Evolutionary conservation across 306 rosid species (phyloP).

Genomic region (Alnus glutinosa): DNA sequence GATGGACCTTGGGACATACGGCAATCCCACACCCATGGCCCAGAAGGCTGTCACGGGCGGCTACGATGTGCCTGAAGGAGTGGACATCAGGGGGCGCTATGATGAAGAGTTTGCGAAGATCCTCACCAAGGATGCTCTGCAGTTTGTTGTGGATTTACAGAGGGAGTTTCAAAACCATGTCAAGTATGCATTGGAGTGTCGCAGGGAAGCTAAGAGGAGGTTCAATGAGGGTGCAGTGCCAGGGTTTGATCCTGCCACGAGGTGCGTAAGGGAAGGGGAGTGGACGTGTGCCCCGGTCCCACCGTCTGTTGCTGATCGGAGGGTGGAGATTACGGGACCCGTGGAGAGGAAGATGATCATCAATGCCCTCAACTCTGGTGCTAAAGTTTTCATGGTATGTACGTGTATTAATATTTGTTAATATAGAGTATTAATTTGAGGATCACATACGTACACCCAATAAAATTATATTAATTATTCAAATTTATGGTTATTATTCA

Average conservation of each 20-base stretch:
- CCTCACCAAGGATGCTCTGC: conserved; percentile 70
- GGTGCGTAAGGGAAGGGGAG: conserved; percentile 54
- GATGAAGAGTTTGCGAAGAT: conserved; percentile 65
- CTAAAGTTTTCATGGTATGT: conserved; percentile 97
- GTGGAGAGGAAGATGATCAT: conserved; percentile 89
- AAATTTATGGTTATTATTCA: no score
- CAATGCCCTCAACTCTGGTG: conserved; percentile 94
- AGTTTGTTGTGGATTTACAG: conserved; percentile 69
- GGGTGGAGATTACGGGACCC: conserved; percentile 91
- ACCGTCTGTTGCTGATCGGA: conserved; percentile 68
- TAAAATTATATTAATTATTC: no score
- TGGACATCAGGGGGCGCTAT: conserved; percentile 72
- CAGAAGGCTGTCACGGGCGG: conserved; percentile 24
- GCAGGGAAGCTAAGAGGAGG: conserved; percentile 67
- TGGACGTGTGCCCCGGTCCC: conserved; percentile 79
- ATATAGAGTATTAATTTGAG: no score
- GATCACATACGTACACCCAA: no score
- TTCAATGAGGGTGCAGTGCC: conserved; percentile 74
- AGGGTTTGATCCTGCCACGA: conserved; percentile 73
- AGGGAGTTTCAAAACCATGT: conserved; percentile 70
- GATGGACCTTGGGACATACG: conserved; percentile 44
- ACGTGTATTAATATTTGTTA: background rate
- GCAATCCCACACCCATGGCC: conserved; percentile 9
- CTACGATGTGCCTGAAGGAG: conserved; percentile 73
- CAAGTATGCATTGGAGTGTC: conserved; percentile 69